Evolutionary conservation across 805 yeast species (phyloP), one percentile per base, ranked within the genome.

Genomic region (Spathaspora gorwiae): DNA sequence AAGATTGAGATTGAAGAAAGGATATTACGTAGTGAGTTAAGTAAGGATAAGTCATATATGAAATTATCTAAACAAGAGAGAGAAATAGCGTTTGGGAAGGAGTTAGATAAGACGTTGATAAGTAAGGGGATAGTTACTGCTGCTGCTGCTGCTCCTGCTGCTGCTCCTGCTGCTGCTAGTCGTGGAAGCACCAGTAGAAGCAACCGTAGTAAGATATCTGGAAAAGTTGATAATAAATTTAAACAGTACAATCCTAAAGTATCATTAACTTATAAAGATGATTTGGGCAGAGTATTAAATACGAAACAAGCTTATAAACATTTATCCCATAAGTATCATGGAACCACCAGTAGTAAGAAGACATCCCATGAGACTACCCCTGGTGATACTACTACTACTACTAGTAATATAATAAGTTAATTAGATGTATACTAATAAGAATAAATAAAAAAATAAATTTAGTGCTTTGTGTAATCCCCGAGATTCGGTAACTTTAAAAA

Each of bases 291-390:
- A 30, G 68, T 69, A 15, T 62, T 89, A 26, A 65, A 73, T 29
- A 72, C 82, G 3, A 86, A 84, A 55, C 83, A 83, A 48, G 96
- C 96, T 1, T 88, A 78, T 68, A 87, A 86, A 64, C 78, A 78
- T 48, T 64, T 87, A 39, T 84, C 94, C 2, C 90, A 84, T 50
- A 79, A 81, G 51, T 88, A 87, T 61, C 96, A 88, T 59, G 95
- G 94, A 3, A 68, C 57, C 9, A 47, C 30, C 24, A 47, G 42
- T 24, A 35, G 30, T 10, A 26, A 32, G 19, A 39, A 40, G 24
- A 39, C 9, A 3, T 9, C 12, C 12, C 2, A 29, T 29, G 32
- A 11, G 12, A 6, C 9, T 29, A 11, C 9, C 12, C 2, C 9
- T 29, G 32, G 32, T 5, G 5, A 5, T 29, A 29, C 9, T 9